Evolutionary conservation across 805 yeast species (phyloP).

Genomic region (Ogataea chonburiensis): DNA sequence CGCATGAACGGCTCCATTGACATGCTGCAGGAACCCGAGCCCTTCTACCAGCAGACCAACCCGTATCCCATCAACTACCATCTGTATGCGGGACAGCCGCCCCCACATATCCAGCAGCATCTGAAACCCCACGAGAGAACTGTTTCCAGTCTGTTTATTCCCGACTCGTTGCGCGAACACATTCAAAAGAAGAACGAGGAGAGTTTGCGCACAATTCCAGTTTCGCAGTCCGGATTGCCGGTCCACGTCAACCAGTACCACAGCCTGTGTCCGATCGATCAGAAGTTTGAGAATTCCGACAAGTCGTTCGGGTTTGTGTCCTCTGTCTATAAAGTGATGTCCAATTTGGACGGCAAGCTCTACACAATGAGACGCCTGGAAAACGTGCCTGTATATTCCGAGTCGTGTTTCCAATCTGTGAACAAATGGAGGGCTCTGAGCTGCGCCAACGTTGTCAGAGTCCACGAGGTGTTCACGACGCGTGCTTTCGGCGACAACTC

Average conservation of each 20-base stretch:
- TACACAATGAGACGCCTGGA: slow-evolving; percentile 78
- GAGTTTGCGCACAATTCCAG: slow-evolving; percentile 58
- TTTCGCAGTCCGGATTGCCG: slow-evolving; percentile 56
- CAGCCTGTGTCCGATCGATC: slow-evolving; percentile 80
- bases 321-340: slow-evolving; percentile 74
- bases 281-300: slow-evolving; percentile 37
- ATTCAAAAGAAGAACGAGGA: slow-evolving; percentile 78
- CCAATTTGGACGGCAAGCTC: slow-evolving; percentile 72
- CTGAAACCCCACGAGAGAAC: slow-evolving; percentile 71
- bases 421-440: slow-evolving; percentile 64
- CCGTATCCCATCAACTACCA: slow-evolving; percentile 71
- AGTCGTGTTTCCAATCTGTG: slow-evolving; percentile 57
- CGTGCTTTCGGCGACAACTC: slow-evolving; percentile 81
- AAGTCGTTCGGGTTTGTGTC: slow-evolving; percentile 53
- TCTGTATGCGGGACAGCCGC: slow-evolving; percentile 86
- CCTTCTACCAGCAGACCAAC: slow-evolving; percentile 35
- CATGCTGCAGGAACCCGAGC: slow-evolving; percentile 22
- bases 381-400: slow-evolving; percentile 51
- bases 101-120: slow-evolving; percentile 62
- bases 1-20: slow-evolving; percentile 9
- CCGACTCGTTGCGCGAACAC: slow-evolving; percentile 67
- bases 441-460: slow-evolving; percentile 58
- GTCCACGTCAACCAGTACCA: slow-evolving; percentile 80
- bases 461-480: slow-evolving; percentile 83
- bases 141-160: slow-evolving; percentile 66